phyloP scores from a whole-genome alignment of 73 alveolate genomes.

The Paramecium octaurelia region DNA sequence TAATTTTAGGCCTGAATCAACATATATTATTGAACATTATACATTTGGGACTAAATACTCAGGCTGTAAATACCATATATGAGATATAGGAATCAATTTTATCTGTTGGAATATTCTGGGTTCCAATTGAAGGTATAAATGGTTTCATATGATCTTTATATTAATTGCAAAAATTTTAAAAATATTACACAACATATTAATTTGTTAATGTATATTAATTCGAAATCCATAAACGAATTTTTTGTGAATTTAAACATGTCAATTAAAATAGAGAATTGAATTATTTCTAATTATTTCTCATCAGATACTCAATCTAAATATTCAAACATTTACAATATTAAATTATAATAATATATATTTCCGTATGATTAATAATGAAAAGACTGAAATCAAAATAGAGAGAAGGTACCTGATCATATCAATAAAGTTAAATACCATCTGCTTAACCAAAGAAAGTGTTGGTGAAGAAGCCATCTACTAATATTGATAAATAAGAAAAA shows the following conservation, averaged over 20 bases:
- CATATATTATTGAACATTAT: background rate
- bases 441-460: background rate
- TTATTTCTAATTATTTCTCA: background rate
- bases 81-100: background rate
- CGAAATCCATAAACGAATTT: background rate
- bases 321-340: background rate
- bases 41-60: background rate
- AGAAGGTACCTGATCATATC: constrained; percentile 21
- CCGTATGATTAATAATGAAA: background rate
- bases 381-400: background rate
- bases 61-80: background rate
- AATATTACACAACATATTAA: background rate
- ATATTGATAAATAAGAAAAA: background rate
- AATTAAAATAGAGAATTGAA: background rate
- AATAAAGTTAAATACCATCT: constrained; percentile 25
- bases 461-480: background rate
- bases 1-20: background rate
- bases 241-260: background rate
- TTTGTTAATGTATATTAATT: background rate
- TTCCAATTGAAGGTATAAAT: background rate
- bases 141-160: background rate
- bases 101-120: background rate
- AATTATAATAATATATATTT: background rate
- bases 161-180: background rate
- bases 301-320: background rate